Base-by-base conservation (phyloP, 257 asterid species). In the Solanum neorickii region DNA sequence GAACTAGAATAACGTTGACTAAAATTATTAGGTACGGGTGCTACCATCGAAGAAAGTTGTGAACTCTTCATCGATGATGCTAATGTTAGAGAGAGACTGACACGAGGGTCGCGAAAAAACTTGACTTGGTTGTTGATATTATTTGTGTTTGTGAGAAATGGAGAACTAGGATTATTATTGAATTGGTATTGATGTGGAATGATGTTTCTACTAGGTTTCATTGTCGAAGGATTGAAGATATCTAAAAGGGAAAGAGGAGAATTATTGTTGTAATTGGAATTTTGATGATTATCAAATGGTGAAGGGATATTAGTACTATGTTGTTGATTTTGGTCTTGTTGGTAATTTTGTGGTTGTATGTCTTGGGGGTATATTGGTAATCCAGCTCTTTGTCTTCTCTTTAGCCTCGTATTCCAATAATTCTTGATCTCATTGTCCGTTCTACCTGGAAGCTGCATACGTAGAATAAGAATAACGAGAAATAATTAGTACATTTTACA, bases 371-470 rank as follows among this genome's bases (percentile, higher is more conserved):
- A 83, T 83, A 62, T 60, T 12, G 72, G 86, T 69, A 83, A 60
- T 33, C 86, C 86, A 5, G 86, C 86, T 83, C 86, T 60, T 39
- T 83, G 86, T 35, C 86, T 83, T 60, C 86, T 83, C 35, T 83
- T 83, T 60, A 83, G 86, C 3, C 86, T 83, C 2, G 75, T 83
- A 14, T 83, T 83, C 86, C 72, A 83, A 2, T 83, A 83, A 37
- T 83, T 83, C 39, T 83, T 83, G 59, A 83, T 83, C 11, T 83
- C 86, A 13, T 83, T 83, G 2, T 83, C 86, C 37, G 86, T 56
- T 83, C 86, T 83, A 33, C 86, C 86, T 0, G 98, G 97, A 52
- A 95, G 90, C 98, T 95, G 86, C 91, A 69, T 27, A 46, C 13
- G 29, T 12, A 0, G 44, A 41, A 46, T 16, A 85, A 73, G 12